Evolutionary conservation across 106 monocot genomes (phyloP), one percentile per base, ranked within the genome.

Genomic region (Xerophyta viscosa): DNA sequence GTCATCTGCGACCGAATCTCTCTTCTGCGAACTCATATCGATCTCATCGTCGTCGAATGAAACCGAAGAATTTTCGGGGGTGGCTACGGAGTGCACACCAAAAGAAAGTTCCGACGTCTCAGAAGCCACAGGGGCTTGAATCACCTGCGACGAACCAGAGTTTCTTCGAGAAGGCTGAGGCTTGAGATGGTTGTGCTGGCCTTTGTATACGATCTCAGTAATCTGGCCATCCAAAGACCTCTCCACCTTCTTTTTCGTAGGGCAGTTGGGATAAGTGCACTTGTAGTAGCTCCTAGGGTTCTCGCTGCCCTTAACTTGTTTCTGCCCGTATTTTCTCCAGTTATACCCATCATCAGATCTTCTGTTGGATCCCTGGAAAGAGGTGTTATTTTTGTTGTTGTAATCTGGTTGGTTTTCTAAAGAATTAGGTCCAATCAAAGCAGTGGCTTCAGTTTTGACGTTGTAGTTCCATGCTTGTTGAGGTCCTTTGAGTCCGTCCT

Each of bases 311-410:
- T 72, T 78, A 15, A 72, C 78, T 36, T 78, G 72, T 29, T 78
- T 78, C 57, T 78, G 78, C 30, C 78, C 78, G 29, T 78, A 78
- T 39, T 78, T 78, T 26, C 72, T 78, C 78, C 78, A 78, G 21
- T 78, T 78, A 41, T 72, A 78, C 1, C 78, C 78, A 25, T 78
- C 78, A 7, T 78, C 72, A 0, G 72, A 72, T 44, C 31, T 72
- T 54, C 54, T 64, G 21, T 65, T 39, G 15, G 65, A 7, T 55
- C 57, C 37, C 42, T 52, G 23, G 33, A 2, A 26, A n/a, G 5
- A 15, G 0, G 24, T 50, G 41, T 27, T 41, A 27, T n/a, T n/a
- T n/a, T 8, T 27, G 18, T 25, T 2, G 15, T 23, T 22, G 27
- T 31, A 14, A 1, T 28, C 30, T 24, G 48, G 24, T 27, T 56